Base-by-base conservation (phyloP, 2,329 filamentous ascomycete species). In the Xylariales sp. region DNA sequence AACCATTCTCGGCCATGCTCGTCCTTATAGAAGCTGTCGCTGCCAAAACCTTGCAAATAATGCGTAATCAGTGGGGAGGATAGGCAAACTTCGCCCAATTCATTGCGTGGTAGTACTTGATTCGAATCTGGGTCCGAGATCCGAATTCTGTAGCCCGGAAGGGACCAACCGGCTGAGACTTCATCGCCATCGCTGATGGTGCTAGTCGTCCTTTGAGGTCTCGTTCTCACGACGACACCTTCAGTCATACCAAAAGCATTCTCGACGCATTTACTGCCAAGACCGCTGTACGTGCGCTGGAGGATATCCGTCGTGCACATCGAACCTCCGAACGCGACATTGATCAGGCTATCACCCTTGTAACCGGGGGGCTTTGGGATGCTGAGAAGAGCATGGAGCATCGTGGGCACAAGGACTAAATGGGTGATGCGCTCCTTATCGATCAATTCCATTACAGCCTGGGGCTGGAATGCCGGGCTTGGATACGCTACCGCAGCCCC, bases 201-300 rank as follows among this genome's bases (percentile, higher is more conserved):
- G 13, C 12, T 18, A 19, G 25, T 15, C 13, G 28, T 27, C 10
- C 23, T 4, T 8, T 37, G 34, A 8, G 14, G 14, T 4, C 13
- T 18, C 6, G 24, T 19, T 13, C 34, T 27, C n/a, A 37, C 18
- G 13, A 37, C 20, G 16, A 37, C 12, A 13, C 34, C 34, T n/a
- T 37, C 34, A 10, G 34, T 37, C 34, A 37, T 37, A 5, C 34
- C 34, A 18, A 17, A 37, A 13, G 23, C 24, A n/a, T 37, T 37
- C 25, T 29, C 34, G 19, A 37, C 34, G 10, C 34, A 16, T 17
- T 14, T 5, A 4, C 24, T n/a, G 2, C 34, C 34, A 15, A 37
- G 34, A 11, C 29, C 34, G 5, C 29, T 18, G 13, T 29, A n/a
- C n/a, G 24, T 29, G 3, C 24, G 21, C n/a, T 14, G 10, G 5